A percentile compares a stretch with the other conserved stretches of the same genome.
phyloP scores from a whole-genome alignment of 2,329 filamentous ascomycete genomes.

The Lachnellula subtilissima region DNA sequence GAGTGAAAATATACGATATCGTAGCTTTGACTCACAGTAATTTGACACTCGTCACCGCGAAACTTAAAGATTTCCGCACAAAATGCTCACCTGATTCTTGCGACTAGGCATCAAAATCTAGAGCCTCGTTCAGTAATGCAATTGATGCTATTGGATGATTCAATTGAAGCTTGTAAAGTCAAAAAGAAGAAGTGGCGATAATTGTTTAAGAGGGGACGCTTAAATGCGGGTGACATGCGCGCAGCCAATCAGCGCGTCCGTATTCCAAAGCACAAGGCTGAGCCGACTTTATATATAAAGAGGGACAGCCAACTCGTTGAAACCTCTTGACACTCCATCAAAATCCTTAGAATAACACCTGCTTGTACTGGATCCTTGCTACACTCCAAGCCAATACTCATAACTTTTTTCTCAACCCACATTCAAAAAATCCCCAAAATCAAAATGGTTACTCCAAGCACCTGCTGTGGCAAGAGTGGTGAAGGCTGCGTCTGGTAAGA shows the following conservation, averaged over 20 bases:
- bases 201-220: too few relatives aligned
- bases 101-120: too few relatives aligned
- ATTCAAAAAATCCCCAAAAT: neutral
- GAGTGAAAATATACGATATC: too few relatives aligned
- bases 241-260: neutral
- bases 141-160: too few relatives aligned
- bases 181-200: too few relatives aligned
- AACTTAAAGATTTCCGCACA: too few relatives aligned
- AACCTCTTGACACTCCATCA: neutral
- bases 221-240: neutral
- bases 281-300: neutral
- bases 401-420: neutral
- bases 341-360: neutral
- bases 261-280: neutral
- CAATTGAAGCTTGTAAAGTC: too few relatives aligned
- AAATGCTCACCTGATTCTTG: too few relatives aligned
- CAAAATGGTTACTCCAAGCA: conserved; percentile 28
- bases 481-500: conserved; percentile 30
- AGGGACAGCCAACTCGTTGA: neutral
- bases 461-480: conserved; percentile 31
- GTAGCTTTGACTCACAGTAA: too few relatives aligned
- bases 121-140: too few relatives aligned
- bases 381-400: neutral
- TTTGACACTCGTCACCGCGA: too few relatives aligned
- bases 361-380: neutral